Evolutionary conservation across 805 yeast genomes (phyloP).

Genomic region (Jamesozyma rosinii): DNA sequence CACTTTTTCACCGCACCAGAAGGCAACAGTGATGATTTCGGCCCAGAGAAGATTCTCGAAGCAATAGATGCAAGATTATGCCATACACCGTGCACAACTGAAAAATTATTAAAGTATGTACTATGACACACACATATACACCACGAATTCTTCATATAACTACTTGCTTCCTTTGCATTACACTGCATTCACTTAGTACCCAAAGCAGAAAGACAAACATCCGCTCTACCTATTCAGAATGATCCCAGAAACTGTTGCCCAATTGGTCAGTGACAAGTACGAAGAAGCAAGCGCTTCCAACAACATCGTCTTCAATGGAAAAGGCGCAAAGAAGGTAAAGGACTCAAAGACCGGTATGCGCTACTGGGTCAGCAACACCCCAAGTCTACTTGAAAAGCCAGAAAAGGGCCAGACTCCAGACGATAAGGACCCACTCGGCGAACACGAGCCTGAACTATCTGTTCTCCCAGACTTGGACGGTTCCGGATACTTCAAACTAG

Average conservation of each 20-base stretch:
- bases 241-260: conserved; percentile 35
- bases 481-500: conserved; percentile 42
- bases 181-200: background rate
- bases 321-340: conserved; percentile 28
- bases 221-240: background rate
- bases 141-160: background rate
- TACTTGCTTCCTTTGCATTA: background rate
- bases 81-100: too few species aligned
- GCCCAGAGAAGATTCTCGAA: too few species aligned
- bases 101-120: too few species aligned
- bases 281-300: background rate
- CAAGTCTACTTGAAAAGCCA: conserved; percentile 32
- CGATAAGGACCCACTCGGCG: conserved; percentile 61
- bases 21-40: too few species aligned
- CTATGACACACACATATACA: too few species aligned
- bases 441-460: conserved; percentile 71
- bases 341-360: conserved; percentile 27
- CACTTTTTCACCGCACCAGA: too few species aligned
- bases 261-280: conserved; percentile 32
- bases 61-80: too few species aligned
- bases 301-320: conserved; percentile 45
- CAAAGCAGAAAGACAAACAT: background rate
- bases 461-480: conserved; percentile 42
- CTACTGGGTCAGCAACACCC: conserved; percentile 28
- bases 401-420: conserved; percentile 30